Evolutionary conservation across 164 flowering plant species (phyloP), one percentile per base, ranked within the genome.

Genomic region (Sedum album): DNA sequence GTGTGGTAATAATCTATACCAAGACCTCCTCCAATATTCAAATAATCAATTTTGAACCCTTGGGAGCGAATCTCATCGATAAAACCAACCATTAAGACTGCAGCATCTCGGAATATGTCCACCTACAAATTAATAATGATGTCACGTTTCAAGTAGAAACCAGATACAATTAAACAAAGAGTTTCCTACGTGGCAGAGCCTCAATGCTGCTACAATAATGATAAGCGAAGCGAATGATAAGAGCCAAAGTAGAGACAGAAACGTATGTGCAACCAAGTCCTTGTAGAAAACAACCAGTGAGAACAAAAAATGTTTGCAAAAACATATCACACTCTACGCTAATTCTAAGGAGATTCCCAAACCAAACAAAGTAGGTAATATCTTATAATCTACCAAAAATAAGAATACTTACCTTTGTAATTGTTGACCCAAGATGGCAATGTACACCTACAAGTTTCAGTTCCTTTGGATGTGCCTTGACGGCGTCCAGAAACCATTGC

Each of bases 341-440:
- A 35, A 35, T 7, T 35, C 7, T 35, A 35, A 3, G 38, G 3
- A 35, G 38, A 3, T 3, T 35, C 3, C 38, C 38, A 35, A 35
- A 3, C 7, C 38, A 3, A 7, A 3, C 38, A n/a, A 35, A 41
- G 46, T 41, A 14, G 46, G 15, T 41, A 41, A 7, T 41, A 7
- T 41, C 11, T 41, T 41, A 41, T 35, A 38, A 69, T 7, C 10
- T 60, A 46, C 23, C 26, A 62, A 30, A 14, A 11, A 17, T 14
- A 38, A 9, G 35, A 38, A 17, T 6, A 64, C 28, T 15, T 79
- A 95, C 99, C 97, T 92, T 92, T 73, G 97, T 95, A 51, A 95
- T 95, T 67, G 97, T 92, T 28, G 97, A 92, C 13, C 97, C 99
- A 71, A 92, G 97, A 85, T 92, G 99, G 81, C 97, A 92, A 77